Base-by-base conservation (phyloP, 83 land plant genomes). In the Picea abies region DNA sequence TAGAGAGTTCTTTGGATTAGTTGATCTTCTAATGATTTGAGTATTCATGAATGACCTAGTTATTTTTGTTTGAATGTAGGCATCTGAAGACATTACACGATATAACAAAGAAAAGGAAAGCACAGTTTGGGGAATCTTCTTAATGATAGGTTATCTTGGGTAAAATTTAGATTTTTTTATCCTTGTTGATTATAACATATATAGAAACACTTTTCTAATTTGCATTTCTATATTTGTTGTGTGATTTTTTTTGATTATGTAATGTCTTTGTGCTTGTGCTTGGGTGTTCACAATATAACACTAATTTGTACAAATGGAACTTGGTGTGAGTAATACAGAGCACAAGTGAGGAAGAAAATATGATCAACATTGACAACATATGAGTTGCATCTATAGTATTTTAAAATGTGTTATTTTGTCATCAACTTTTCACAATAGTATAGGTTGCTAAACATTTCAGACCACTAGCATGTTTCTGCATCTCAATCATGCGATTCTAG, bases 71-170 rank as follows among this genome's bases (percentile, higher is more conserved):
- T 62, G 23, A 79, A 25, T 85, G 84, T 82, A 95, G 98, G 90
- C 88, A 80, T 86, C 86, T 77, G 60, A 77, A 72, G 95, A 91
- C 69, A 84, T 86, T n/a, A 89, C 82, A 78, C 89, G 90, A 29
- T 89, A 91, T 80, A 85, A 80, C 39, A 62, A 52, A 64, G 90
- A 89, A 80, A 85, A 86, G 29, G 96, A 97, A 81, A 95, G 90
- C 80, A 91, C 94, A 11, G 73, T 93, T 64, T 97, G 95, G 99
- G 99, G 99, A 12, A 83, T 97, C 64, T 84, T 89, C n/a, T 83
- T 97, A 41, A 97, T 97, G 96, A 14, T 88, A 26, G 98, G 99
- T 68, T 97, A 97, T 90, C 92, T 97, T 80, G 99, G 99, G 95
- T 96, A 96, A 22, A n/a, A 44, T 32, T 58, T 10, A 16, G 4